Evolutionary conservation across 2,329 filamentous ascomycete genomes (phyloP).

Genomic region (Hypoxylon sp.): DNA sequence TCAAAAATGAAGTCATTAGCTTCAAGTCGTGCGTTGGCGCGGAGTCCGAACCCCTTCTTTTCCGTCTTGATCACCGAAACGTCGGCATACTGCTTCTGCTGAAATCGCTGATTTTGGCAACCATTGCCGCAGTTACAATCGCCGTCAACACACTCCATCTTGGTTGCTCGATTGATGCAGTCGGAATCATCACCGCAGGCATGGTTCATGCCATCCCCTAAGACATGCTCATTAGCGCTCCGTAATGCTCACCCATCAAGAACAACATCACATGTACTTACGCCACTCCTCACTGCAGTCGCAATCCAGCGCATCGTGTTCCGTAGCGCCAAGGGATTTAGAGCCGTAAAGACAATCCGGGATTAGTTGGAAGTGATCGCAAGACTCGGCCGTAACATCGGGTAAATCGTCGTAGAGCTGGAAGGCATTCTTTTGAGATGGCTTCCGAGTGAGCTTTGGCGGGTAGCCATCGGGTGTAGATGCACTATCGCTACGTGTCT

Average conservation of each 20-base stretch:
- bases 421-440: conserved; percentile 75
- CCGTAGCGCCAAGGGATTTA: conserved; percentile 90
- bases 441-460: conserved; percentile 78
- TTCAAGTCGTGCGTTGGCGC: conserved; percentile 80
- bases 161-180: conserved; percentile 97
- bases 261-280: conserved; percentile 65
- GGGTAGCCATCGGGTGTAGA: conserved; percentile 67
- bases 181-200: conserved; percentile 97
- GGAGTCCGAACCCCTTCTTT: conserved; percentile 95
- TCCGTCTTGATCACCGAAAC: conserved; percentile 98
- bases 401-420: conserved; percentile 79
- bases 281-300: conserved; percentile 96
- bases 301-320: conserved; percentile 91
- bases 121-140: conserved; percentile 88
- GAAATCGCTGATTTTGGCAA: conserved; percentile 96
- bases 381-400: conserved; percentile 82
- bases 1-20: conserved; percentile 95
- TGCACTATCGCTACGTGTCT: conserved; percentile 61
- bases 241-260: conserved; percentile 35
- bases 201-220: conserved; percentile 75
- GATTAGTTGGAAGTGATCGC: conserved; percentile 81
- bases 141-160: conserved; percentile 89
- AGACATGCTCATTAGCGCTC: conserved; percentile 41
- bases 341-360: conserved; percentile 89
- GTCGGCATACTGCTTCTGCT: conserved; percentile 86